phyloP scores from a whole-genome alignment of 768 basidiomycete species.

The Tylopilus balloui region DNA sequence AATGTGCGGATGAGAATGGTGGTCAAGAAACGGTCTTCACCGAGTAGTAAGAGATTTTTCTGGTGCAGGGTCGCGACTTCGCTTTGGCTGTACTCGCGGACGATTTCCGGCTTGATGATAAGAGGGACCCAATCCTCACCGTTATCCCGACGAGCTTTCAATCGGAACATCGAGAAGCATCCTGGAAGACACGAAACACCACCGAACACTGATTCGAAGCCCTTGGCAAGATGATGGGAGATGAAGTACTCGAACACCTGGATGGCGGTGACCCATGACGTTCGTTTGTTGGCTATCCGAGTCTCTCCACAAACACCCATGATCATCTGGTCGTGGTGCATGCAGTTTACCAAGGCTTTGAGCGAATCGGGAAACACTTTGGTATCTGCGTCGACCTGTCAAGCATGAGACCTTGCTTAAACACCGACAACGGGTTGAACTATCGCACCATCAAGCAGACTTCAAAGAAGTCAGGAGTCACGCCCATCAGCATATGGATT shows the following conservation, averaged over 20 bases:
- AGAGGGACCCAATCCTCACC: constrained; percentile 98
- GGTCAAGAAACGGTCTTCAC: constrained; percentile 98
- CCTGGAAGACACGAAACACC: constrained; percentile 99
- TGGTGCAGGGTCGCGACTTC: constrained; percentile 94
- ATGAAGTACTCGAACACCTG: constrained; percentile 99
- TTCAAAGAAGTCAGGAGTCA: constrained; percentile 98
- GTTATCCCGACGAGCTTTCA: constrained; percentile 83
- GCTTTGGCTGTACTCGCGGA: constrained; percentile 93
- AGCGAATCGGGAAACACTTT: constrained; percentile 91
- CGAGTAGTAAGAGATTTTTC: constrained; percentile 93
- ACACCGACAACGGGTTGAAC: background rate
- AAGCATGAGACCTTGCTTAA: constrained; percentile 9
- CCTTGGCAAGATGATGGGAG: constrained; percentile 96
- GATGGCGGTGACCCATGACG: constrained; percentile 97
- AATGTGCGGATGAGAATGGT: constrained; percentile 95
- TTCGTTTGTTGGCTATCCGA: constrained; percentile 95
- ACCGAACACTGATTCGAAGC: constrained; percentile 98
- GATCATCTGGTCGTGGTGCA: constrained; percentile 98
- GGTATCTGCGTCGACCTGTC: constrained; percentile 96
- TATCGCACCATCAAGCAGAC: constrained; percentile 88
- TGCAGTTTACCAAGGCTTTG: constrained; percentile 89
- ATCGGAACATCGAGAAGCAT: constrained; percentile 99
- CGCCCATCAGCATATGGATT: constrained; percentile 94
- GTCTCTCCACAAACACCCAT: constrained; percentile 99
- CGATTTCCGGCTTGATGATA: constrained; percentile 94